Evolutionary conservation across 371 early-diverging fungal species (phyloP), one percentile per base, ranked within the genome.

Genomic region (Mucor circinelloides): DNA sequence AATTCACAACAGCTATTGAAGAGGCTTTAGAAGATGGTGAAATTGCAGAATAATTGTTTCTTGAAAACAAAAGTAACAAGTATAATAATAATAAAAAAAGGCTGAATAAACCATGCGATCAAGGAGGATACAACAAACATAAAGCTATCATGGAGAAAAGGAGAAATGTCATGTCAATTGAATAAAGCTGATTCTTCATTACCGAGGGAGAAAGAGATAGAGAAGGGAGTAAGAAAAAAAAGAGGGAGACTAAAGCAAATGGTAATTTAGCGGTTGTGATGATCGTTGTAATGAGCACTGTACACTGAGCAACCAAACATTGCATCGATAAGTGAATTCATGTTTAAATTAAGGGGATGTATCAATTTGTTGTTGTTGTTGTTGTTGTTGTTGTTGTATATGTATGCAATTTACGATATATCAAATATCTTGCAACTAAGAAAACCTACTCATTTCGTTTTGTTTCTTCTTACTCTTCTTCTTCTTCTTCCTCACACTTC

Each of bases 1-100:
- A 63, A 36, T 36, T 31, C 15, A n/a, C 30, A 13, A 56, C 58
- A 13, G 48, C 64, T 31, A 30, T 58, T 63, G 70, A 67, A 70
- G 71, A 66, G 68, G 69, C 64, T 58, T 67, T 78, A 61, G 82
- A 84, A 63, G 79, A 80, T 25, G 74, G 82, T 23, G 79, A 79
- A 54, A 79, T 79, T 60, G 74, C 66, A 25, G 78, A 77, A 55
- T 60, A 60, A 4, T 2, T 59, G 44, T 40, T 23, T 23, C 25
- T 12, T 59, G 40, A 7, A 40, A 19, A 19, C 8, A 19, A 64
- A 60, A 69, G 59, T 69, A 57, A 64, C 40, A 66, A 58, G 30
- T 60, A 64, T 42, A 36, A 17, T 15, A 23, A 38, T 46, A 40
- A 38, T 36, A 52, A 34, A 25, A 42, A 55, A 55, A 54, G 55